phyloP scores from a whole-genome alignment of 345 rosid species.

The Camelina sativa region DNA sequence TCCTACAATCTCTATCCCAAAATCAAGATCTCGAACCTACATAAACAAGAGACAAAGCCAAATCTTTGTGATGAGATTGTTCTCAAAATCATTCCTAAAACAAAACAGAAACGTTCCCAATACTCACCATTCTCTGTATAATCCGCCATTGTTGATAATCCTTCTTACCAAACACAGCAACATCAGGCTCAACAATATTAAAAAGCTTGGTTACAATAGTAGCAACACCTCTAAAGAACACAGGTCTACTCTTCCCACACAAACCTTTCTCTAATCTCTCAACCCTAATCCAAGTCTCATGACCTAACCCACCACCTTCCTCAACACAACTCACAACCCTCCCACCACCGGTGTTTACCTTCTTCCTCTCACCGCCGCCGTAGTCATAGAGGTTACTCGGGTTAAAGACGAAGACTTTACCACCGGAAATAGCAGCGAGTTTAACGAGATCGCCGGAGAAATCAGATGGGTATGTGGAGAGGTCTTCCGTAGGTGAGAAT shows the following conservation, averaged over 20 bases:
- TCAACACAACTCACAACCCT: constrained; percentile 65
- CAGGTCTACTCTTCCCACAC: constrained; percentile 93
- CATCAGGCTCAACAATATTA: constrained; percentile 86
- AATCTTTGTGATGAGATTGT: not conserved
- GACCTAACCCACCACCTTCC: constrained; percentile 59
- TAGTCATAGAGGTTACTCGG: constrained; percentile 82
- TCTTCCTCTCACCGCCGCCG: not conserved
- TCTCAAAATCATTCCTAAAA: not conserved
- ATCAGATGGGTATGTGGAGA: constrained; percentile 92
- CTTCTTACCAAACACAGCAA: constrained; percentile 80
- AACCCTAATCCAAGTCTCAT: constrained; percentile 92
- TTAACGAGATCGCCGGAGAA: constrained; percentile 72
- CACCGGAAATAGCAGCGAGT: constrained; percentile 59
- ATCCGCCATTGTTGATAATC: constrained; percentile 90
- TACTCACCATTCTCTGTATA: constrained; percentile 67
- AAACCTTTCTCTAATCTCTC: constrained; percentile 85
- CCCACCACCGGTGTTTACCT: constrained; percentile 2
- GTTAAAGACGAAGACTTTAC: constrained; percentile 69
- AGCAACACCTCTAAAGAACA: constrained; percentile 87
- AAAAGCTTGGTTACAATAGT: constrained; percentile 84
- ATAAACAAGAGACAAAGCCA: not conserved
- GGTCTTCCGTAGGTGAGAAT: constrained; percentile 87
- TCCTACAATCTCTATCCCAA: constrained; percentile 69
- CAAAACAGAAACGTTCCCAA: not conserved
- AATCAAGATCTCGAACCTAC: constrained; percentile 87